These are phyloP conservation scores for Heliocybe sulcata DNA, from an alignment of 1,284 basidiomycete species.

Conservation along the genomic window DNA sequence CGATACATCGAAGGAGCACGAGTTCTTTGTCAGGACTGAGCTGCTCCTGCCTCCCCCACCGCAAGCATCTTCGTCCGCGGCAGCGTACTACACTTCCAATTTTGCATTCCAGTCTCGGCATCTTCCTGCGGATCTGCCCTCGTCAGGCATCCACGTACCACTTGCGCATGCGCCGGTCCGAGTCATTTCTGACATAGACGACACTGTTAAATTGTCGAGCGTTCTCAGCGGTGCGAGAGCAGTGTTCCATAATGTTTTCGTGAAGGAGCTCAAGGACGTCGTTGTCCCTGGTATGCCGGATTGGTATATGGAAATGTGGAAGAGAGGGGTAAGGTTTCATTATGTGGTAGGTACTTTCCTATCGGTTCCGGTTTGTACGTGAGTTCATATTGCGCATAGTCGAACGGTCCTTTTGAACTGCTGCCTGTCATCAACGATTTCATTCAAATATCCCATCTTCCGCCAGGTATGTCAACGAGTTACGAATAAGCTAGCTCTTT, in stretches of 20 bases:
- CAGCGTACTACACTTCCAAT: slow-evolving; percentile 11
- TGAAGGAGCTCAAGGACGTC: slow-evolving; percentile 68
- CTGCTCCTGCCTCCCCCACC: slow-evolving; percentile 32
- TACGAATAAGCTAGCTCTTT: too few species aligned
- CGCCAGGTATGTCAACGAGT: slow-evolving; percentile 37
- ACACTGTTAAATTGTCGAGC: slow-evolving; percentile 82
- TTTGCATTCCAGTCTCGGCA: slow-evolving; percentile 15
- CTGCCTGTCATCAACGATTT: slow-evolving; percentile 77
- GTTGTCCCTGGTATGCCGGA: slow-evolving; percentile 82
- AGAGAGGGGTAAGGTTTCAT: slow-evolving; percentile 69
- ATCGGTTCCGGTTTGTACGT: slow-evolving; percentile 6
- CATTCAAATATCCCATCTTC: slow-evolving; percentile 60
- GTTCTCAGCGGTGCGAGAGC: slow-evolving; percentile 68
- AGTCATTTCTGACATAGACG: slow-evolving; percentile 91
- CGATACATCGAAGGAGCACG: slow-evolving; percentile 41
- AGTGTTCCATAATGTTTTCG: slow-evolving; percentile 76
- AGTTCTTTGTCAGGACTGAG: slow-evolving; percentile 48
- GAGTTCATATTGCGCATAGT: slow-evolving; percentile 36
- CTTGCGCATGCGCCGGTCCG: slow-evolving; percentile 56
- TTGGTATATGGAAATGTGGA: slow-evolving; percentile 72
- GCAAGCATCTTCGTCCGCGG: slow-evolving; percentile 10
- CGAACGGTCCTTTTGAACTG: slow-evolving; percentile 87
- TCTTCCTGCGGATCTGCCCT: slow-evolving; percentile 7
- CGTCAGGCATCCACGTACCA: slow-evolving; percentile 33
- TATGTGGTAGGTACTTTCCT: slow-evolving; percentile 61